phyloP scores from a whole-genome alignment of 371 early-diverging fungal species.

The Circinella umbellata region DNA sequence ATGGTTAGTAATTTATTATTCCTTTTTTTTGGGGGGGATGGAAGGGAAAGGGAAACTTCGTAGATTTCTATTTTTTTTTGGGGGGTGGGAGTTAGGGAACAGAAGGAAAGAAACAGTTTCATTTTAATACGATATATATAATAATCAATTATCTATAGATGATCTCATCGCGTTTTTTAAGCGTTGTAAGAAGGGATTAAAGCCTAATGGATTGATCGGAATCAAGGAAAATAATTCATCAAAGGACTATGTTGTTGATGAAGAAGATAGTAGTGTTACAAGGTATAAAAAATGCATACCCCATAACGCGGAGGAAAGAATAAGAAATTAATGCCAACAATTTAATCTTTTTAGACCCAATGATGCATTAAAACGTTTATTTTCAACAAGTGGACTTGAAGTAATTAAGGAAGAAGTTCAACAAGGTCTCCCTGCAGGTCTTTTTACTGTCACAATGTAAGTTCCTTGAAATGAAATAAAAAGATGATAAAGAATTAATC shows the following conservation, averaged over 20 bases:
- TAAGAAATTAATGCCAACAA: background rate
- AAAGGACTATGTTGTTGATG: constrained; percentile 72
- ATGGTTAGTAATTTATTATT: constrained; percentile 43
- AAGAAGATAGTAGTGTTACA: constrained; percentile 89
- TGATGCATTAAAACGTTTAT: constrained; percentile 68
- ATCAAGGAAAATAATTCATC: constrained; percentile 90
- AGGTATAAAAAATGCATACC: constrained; percentile 34
- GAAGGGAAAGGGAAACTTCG: background rate
- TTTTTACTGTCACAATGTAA: constrained; percentile 91
- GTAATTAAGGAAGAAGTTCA: constrained; percentile 78
- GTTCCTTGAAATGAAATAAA: constrained; percentile 16
- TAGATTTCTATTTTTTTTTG: no score
- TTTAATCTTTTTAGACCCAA: constrained; percentile 54
- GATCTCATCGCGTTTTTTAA: constrained; percentile 86
- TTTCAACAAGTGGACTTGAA: constrained; percentile 71
- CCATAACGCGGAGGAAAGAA: no score
- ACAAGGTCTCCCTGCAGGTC: constrained; percentile 78
- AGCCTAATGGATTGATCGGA: constrained; percentile 78
- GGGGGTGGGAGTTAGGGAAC: background rate
- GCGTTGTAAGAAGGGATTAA: constrained; percentile 77
- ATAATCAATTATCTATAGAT: constrained; percentile 40
- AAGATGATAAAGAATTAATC: no score
- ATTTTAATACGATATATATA: no score
- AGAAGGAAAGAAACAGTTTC: background rate
- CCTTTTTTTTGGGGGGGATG: no score